Evolutionary conservation across 306 rosid species (phyloP), one percentile per base, ranked within the genome.

Genomic region (Hippophae rhamnoides): DNA sequence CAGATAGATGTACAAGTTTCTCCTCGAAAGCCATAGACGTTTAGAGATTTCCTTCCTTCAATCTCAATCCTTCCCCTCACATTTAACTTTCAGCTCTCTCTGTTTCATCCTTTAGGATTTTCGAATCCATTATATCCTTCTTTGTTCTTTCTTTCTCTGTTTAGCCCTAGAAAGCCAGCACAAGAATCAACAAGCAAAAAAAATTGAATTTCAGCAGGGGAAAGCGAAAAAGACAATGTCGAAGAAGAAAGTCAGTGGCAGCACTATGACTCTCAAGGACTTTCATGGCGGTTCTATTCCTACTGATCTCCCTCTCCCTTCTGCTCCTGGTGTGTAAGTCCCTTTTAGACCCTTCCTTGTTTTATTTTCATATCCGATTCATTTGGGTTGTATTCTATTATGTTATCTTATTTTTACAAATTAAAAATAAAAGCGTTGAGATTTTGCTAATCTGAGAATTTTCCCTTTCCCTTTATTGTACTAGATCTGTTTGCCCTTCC

Each of bases 241-340:
- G 89, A 93, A 88, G 97, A 93, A 93, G 97, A 93, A 86, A 62
- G 84, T 41, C 18, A 80, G 82, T 69, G 97, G 97, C 50, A 88
- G 76, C 61, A 88, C 99, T 58, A 93, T 93, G 99, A 93, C 95
- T 51, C 93, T 93, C 49, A 93, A 86, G 77, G 99, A 93, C 72
- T 93, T 93, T 66, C 99, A 93, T 68, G 99, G 99, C 57, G 97
- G 97, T 31, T 88, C 95, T 42, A 93, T 93, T 13, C 99, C 99
- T 42, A 74, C 89, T 65, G 94, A 93, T 86, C 95, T 93, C 65
- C 86, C 94, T 75, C 95, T 93, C 62, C 99, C 97, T 60, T 88
- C 99, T 40, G 99, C 99, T 63, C 95, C 97, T 5, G 96, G 97
- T 70, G 84, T 86, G 99, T 93, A 77, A 80, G 95, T 72, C 68